Percentiles rank a stretch among this genome's conserved stretches.
Evolutionary conservation across 2,329 filamentous ascomycete species (phyloP).

Genomic region (Ophiostoma novo-ulmi): DNA sequence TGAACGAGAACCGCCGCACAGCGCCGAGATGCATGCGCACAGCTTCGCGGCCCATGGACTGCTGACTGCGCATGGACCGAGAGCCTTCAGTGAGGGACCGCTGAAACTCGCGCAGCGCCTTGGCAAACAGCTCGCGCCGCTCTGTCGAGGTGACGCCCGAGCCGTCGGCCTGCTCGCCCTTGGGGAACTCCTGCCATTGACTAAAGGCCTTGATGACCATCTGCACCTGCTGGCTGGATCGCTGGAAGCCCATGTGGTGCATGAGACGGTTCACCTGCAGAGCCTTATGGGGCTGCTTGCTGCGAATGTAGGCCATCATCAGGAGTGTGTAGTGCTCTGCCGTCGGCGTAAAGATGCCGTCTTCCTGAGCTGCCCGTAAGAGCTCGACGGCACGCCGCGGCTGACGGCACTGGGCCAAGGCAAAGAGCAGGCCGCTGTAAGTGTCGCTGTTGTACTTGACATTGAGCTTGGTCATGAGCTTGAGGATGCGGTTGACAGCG

Average conservation of each 20-base stretch:
- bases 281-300: conserved; percentile 41
- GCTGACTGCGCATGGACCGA: neutral
- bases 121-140: conserved; percentile 32
- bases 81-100: conserved; percentile 35
- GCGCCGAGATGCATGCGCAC: conserved; percentile 29
- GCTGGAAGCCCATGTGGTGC: conserved; percentile 38
- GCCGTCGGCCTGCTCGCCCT: conserved; percentile 19
- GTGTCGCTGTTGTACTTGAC: conserved; percentile 48
- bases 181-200: conserved; percentile 34
- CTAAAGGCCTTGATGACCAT: conserved; percentile 41
- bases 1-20: conserved; percentile 37
- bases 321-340: conserved; percentile 49
- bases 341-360: conserved; percentile 44
- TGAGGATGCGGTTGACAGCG: conserved; percentile 46
- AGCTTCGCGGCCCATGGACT: neutral
- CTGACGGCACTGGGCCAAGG: conserved; percentile 46
- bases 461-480: conserved; percentile 44
- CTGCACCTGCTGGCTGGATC: conserved; percentile 42
- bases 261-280: conserved; percentile 42
- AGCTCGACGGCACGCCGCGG: conserved; percentile 47
- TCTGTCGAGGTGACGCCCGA: conserved; percentile 14
- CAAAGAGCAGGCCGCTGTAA: conserved; percentile 46
- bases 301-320: conserved; percentile 48
- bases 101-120: conserved; percentile 39
- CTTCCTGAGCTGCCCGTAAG: conserved; percentile 41